These are phyloP conservation scores for Colletotrichum tabaci DNA, from an alignment of 2,329 filamentous ascomycete species.

Conservation along the genomic window DNA sequence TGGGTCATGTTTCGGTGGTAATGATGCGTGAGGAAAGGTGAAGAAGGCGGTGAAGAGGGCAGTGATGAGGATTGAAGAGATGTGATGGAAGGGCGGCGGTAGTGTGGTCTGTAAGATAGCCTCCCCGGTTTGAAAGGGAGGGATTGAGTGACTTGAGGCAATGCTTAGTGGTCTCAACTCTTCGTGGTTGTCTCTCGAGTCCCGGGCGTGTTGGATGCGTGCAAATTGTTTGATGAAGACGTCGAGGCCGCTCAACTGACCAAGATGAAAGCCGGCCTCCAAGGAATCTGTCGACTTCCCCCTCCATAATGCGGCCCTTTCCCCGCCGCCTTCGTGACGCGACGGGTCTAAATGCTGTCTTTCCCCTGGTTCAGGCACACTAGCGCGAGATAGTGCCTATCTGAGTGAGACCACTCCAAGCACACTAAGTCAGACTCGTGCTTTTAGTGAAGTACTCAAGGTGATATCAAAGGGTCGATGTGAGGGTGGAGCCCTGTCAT, in stretches of 20 bases:
- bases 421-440: not conserved
- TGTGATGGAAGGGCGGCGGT: not conserved
- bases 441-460: not conserved
- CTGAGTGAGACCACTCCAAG: constrained; percentile 2
- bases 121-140: not conserved
- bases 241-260: not conserved
- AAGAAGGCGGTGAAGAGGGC: not conserved
- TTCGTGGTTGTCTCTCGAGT: not conserved
- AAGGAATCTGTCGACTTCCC: constrained; percentile 1
- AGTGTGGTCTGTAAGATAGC: not conserved
- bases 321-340: not conserved
- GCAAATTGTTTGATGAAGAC: not conserved
- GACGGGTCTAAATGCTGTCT: not conserved
- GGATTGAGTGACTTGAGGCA: not conserved
- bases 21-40: not conserved
- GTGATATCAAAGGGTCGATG: constrained; percentile 3
- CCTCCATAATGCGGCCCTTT: constrained; percentile 7
- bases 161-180: not conserved
- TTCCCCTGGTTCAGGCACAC: not conserved
- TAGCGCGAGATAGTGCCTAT: not conserved
- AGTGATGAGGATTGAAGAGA: not conserved
- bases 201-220: not conserved
- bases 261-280: not conserved
- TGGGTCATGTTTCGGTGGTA: constrained; percentile 43
- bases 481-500: not conserved